Percentiles rank a stretch among this genome's conserved stretches.
These are phyloP conservation scores for Euryodendron excelsum DNA, from an alignment of 148 eudicot species.

Conservation along the genomic window DNA sequence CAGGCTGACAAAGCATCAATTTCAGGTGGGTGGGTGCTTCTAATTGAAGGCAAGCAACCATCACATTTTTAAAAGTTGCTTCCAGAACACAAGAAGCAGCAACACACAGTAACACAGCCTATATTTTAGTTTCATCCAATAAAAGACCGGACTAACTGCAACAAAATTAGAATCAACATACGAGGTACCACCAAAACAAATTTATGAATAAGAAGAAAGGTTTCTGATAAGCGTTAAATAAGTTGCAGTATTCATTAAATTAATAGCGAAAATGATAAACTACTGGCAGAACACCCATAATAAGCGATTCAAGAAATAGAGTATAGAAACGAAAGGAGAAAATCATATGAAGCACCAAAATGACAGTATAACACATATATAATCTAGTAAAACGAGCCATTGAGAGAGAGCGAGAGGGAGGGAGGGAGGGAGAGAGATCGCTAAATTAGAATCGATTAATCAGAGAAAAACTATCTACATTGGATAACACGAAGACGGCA, in stretches of 20 bases:
- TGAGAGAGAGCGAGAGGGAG: too few species aligned
- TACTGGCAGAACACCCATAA: too few species aligned
- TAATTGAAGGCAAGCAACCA: not conserved
- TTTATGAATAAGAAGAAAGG: not conserved
- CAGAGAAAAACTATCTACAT: not conserved
- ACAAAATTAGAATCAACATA: not conserved
- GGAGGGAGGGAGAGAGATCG: not conserved
- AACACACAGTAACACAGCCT: not conserved
- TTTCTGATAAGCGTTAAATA: not conserved
- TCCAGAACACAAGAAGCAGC: not conserved
- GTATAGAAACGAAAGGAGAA: not conserved
- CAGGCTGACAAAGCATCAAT: constrained; percentile 1
- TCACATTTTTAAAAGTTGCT: not conserved
- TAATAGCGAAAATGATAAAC: not conserved
- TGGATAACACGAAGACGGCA: not conserved
- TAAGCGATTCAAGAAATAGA: not conserved
- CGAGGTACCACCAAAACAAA: not conserved
- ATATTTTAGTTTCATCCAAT: not conserved
- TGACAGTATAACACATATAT: not conserved
- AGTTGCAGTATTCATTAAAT: not conserved
- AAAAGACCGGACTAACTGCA: too few species aligned
- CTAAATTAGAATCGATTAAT: not conserved
- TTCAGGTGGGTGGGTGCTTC: not conserved
- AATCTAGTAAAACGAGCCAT: not conserved
- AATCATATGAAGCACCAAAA: not conserved